Evolutionary conservation across 140 eudicot genomes (phyloP), one percentile per base, ranked within the genome.

Genomic region (Erigeron philadelphicus): DNA sequence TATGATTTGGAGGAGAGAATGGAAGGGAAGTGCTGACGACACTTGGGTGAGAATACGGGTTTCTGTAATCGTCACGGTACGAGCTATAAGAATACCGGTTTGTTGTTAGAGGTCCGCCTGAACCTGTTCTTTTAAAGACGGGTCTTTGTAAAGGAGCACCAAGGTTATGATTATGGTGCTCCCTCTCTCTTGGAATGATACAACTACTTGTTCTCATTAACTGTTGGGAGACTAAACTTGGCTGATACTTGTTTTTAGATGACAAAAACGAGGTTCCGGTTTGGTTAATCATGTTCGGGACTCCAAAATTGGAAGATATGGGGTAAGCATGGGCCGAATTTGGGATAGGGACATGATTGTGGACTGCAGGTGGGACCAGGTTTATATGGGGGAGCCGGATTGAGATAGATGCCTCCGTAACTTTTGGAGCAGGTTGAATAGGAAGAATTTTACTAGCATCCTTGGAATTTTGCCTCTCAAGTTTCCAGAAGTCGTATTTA

Each of bases 401-500:
- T 0, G 79, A 5, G 25, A 45, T 1, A 61, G 84, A 42, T 40
- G 77, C 47, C 66, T 35, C 47, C 2, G 44, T 44, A 64, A 66
- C 68, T 50, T 31, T 31, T 31, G 38, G 4, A 31, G 16, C 57
- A 3, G 57, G 57, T 50, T 15, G n/a, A 19, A 50, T 3, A 16
- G 57, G 57, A 7, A 31, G 38, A 31, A 4, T 4, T 31, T 73
- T 82, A 61, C 72, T 64, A 16, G 42, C 54, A 31, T 61, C 76
- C 76, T 82, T 82, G 57, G 67, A 58, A 16, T 68, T 76, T 65
- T 78, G 80, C 45, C 98, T 77, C 72, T 79, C 80, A 52, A 68
- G 11, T 75, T 21, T 76, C 98, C 98, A 93, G 48, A 70, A 82
- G 4, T 72, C 81, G 12, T 57, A 82, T 82, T 86, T 85, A 31